A percentile compares a stretch with the other conserved stretches of the same genome.
Conservation (phyloP, 306 rosid genomes). For the Abrus pulchellus region DNA sequence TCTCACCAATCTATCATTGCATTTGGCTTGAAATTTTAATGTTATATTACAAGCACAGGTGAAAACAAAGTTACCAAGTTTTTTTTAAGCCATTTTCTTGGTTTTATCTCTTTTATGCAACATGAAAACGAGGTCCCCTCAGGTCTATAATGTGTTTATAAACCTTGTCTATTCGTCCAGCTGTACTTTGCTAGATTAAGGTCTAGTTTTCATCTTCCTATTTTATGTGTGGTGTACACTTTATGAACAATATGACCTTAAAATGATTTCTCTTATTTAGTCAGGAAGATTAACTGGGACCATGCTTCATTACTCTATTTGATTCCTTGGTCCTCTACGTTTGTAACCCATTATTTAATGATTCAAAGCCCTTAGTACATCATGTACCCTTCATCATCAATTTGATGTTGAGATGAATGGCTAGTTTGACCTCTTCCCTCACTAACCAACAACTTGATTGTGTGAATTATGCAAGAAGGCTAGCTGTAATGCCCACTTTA, state of each 20-base stretch:
- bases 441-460: conserved; percentile 43
- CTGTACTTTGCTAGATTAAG: conserved; percentile 53
- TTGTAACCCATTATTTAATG: conserved; percentile 50
- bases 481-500: conserved; percentile 10
- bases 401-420: conserved; percentile 45
- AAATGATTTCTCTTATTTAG: conserved; percentile 38
- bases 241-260: conserved; percentile 40
- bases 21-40: conserved; percentile 42
- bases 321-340: conserved; percentile 44
- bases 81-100: conserved; percentile 29
- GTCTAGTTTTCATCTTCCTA: conserved; percentile 37
- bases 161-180: conserved; percentile 47
- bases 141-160: conserved; percentile 41
- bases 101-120: conserved; percentile 21
- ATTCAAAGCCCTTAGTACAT: conserved; percentile 35
- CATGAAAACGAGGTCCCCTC: conserved; percentile 51
- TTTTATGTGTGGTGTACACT: conserved; percentile 39
- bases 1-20: conserved; percentile 28
- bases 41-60: conserved; percentile 41
- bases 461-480: conserved; percentile 36
- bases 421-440: conserved; percentile 42
- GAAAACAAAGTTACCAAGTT: conserved; percentile 43
- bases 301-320: conserved; percentile 37
- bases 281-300: conserved; percentile 47
- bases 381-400: conserved; percentile 34